A percentile compares a stretch with the other conserved stretches of the same genome.
Conservation (phyloP, 2,329 filamentous ascomycete genomes). For the Colletotrichum truncatum region DNA sequence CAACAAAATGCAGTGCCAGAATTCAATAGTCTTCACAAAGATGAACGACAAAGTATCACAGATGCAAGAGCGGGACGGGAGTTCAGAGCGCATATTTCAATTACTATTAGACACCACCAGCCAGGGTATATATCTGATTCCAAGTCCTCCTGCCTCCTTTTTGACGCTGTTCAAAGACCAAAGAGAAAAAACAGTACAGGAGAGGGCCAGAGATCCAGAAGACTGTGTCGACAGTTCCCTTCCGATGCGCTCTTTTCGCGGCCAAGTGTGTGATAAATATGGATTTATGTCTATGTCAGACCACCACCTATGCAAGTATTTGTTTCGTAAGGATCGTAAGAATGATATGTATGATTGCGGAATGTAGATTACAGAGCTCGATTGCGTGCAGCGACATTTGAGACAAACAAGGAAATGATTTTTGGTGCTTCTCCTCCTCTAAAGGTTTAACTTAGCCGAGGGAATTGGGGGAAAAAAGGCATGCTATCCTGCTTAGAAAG, state of each 20-base stretch:
- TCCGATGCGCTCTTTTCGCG: conserved; percentile 16
- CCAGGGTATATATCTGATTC: conserved; percentile 24
- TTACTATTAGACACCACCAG: conserved; percentile 30
- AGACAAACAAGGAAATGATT: conserved; percentile 35
- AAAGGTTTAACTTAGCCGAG: conserved; percentile 11
- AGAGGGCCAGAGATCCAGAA: conserved; percentile 1
- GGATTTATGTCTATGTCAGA: conserved; percentile 9
- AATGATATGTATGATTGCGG: conserved; percentile 49
- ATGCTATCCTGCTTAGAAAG: conserved; percentile 17
- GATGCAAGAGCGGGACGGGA: background rate
- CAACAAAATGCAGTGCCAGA: no score
- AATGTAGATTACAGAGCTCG: conserved; percentile 26
- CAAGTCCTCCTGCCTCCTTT: conserved; percentile 21
- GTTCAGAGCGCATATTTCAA: conserved; percentile 4
- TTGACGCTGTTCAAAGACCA: background rate
- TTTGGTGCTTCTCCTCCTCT: conserved; percentile 28
- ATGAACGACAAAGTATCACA: no score
- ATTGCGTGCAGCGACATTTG: conserved; percentile 30
- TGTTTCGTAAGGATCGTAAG: conserved; percentile 67
- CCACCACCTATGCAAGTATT: conserved; percentile 35
- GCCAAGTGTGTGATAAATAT: conserved; percentile 5
- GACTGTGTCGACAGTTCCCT: background rate
- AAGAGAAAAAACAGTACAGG: background rate
- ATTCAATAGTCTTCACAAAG: no score
- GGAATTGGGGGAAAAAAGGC: conserved; percentile 3